Base-by-base conservation (phyloP, 2,329 filamentous ascomycete species). In the Fulvia fulva region DNA sequence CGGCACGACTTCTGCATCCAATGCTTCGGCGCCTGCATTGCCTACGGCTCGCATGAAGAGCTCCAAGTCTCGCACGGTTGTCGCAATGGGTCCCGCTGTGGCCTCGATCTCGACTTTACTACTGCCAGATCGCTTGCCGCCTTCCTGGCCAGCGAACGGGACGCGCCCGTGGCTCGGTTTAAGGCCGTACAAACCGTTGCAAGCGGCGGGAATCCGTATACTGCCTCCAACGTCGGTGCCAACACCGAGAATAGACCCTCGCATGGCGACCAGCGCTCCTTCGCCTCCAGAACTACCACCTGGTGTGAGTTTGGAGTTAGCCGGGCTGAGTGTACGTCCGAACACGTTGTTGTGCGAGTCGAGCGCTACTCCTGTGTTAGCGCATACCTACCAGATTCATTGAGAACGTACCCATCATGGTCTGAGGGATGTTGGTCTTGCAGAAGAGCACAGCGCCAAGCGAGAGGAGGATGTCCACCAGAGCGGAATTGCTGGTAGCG, bases 391-490 rank as follows among this genome's bases (percentile, higher is more conserved):
- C n/a, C n/a, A n/a, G n/a, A n/a, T n/a, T n/a, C n/a, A n/a, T n/a
- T n/a, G n/a, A n/a, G n/a, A n/a, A n/a, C n/a, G n/a, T n/a, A n/a
- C n/a, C n/a, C 77, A 81, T 79, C 55, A 84, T 74, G 0, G 78
- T 81, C 63, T 81, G 79, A 3, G 81, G 80, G 2, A 83, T 68
- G 58, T 83, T 83, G 4, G 81, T 83, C 67, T 83, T 81, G 67
- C 74, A 77, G 60, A 78, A 77, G 0, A 80, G 61, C 2, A 83
- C 54, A 72, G 78, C 78, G 1, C 81, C 81, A 3, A 79, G 77
- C 2, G 72, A 68, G 63, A 71, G 71, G 22, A 79, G 63, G 61
- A 76, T 74, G 54, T 79, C 69, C 14, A 81, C 55, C n/a, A 83
- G 76, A 53, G 11, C 75, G 72, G 46, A 81, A 64, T 64, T 81